Evolutionary conservation across 1,284 basidiomycete species (phyloP), one percentile per base, ranked within the genome.

Genomic region (Lignosus rhinocerotis): DNA sequence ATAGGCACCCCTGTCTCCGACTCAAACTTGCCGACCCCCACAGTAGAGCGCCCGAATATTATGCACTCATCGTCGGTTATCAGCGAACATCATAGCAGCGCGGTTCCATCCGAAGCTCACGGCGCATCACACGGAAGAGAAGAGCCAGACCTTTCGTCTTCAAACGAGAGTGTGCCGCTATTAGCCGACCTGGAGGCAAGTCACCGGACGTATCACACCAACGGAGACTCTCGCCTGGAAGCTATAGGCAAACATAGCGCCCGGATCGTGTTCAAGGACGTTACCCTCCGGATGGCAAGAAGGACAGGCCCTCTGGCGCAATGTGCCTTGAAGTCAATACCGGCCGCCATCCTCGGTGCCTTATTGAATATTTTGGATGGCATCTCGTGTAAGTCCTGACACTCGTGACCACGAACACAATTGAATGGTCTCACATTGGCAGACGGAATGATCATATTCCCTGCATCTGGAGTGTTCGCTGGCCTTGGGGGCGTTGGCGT

Each of bases 341-440:
- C 96, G 0, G 93, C 94, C 0, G 94, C 96, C 10, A 72, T 96
- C 11, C 79, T 98, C 9, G 96, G 96, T 2, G 82, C 88, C 63
- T 75, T 98, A 45, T 78, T 99, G 62, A 99, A 99, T 69, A 84
- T 98, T 44, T 79, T 99, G 25, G 96, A 99, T 69, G 97, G 95
- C 5, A 88, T 98, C 44, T 93, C 86, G 48, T 95, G 90, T 91
- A 72, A 75, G 90, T 82, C 14, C 65, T 21, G 5, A 33, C 32
- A 11, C 54, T 61, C 41, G 12, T 55, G 38, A 19, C 54, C 54
- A 33, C 33, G 31, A 59, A 36, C n/a, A 36, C 60, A 51, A 16
- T 50, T 44, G 19, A 31, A 31, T 47, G 36, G 30, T 17, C 46
- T 10, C 16, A 11, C 38, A 30, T 32, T 31, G 38, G 17, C 58